These are phyloP conservation scores for Paxillus involutus DNA, from an alignment of 768 basidiomycete species.

Conservation along the genomic window DNA sequence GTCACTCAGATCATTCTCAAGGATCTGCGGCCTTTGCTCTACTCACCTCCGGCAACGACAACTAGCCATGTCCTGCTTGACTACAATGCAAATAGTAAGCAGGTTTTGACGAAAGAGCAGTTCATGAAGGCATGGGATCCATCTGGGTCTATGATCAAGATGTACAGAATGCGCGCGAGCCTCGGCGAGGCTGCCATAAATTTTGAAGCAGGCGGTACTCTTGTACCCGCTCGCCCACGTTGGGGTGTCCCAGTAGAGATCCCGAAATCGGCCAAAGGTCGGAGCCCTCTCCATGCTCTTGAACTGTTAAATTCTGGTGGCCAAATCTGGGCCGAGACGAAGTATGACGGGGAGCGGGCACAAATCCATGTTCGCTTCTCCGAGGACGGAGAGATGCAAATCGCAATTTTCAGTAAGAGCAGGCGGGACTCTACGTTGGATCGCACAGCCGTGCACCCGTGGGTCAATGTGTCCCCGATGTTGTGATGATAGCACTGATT, in stretches of 20 bases:
- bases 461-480: conserved; percentile 7
- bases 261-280: conserved; percentile 81
- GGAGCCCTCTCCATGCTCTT: conserved; percentile 57
- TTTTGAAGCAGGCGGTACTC: conserved; percentile 36
- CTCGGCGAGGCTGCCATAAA: conserved; percentile 55
- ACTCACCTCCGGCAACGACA: conserved; percentile 52
- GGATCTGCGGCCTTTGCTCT: conserved; percentile 79
- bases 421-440: conserved; percentile 80
- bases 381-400: conserved; percentile 37
- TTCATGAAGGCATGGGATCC: conserved; percentile 78
- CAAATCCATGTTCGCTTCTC: conserved; percentile 79
- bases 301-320: conserved; percentile 28
- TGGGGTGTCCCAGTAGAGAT: conserved; percentile 70
- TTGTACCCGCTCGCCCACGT: conserved; percentile 34
- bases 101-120: conserved; percentile 53
- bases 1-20: conserved; percentile 88
- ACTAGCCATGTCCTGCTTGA: conserved; percentile 50
- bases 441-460: conserved; percentile 61
- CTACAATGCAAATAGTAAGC: conserved; percentile 57
- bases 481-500: not conserved
- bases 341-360: conserved; percentile 94
- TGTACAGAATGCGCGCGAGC: conserved; percentile 55
- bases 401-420: conserved; percentile 88
- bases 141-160: conserved; percentile 46
- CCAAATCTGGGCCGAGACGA: conserved; percentile 81